A percentile compares a stretch with the other conserved stretches of the same genome.
Evolutionary conservation across 2,329 filamentous ascomycete genomes (phyloP).

Genomic region (Colletotrichum aenigma): DNA sequence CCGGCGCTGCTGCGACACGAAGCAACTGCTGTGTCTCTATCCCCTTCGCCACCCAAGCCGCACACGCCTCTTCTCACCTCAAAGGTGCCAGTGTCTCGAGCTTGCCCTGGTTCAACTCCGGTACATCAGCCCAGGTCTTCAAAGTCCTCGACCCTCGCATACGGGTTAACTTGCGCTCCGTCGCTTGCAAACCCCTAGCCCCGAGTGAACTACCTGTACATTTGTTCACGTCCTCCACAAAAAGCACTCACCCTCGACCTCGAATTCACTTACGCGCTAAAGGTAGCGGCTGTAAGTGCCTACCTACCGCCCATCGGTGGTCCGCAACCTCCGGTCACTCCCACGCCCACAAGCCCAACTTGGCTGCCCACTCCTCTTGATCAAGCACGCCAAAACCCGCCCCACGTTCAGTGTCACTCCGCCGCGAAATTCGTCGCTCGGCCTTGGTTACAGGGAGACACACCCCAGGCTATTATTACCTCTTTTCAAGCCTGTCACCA

Average conservation of each 20-base stretch:
- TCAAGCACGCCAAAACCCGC: neutral
- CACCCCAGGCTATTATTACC: neutral
- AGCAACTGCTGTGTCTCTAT: neutral
- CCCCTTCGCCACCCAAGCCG: neutral
- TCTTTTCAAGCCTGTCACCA: neutral
- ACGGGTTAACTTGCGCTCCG: neutral
- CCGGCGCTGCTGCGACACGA: neutral
- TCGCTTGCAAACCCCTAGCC: neutral
- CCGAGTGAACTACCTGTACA: neutral
- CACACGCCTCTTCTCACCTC: neutral
- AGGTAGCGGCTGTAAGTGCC: neutral
- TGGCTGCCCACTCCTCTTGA: neutral
- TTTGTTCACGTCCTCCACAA: neutral
- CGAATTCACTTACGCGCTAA: neutral
- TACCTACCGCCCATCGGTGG: neutral
- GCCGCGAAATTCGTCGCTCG: neutral
- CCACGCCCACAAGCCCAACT: neutral
- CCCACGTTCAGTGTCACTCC: neutral
- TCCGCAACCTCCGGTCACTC: conserved; percentile 1
- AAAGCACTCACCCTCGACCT: neutral
- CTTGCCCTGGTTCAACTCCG: neutral
- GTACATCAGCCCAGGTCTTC: neutral
- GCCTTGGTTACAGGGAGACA: neutral
- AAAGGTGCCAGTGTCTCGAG: neutral
- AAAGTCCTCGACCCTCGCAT: neutral